Base-by-base conservation (phyloP, 2,329 filamentous ascomycete species). In the Penicillium sp. region DNA sequence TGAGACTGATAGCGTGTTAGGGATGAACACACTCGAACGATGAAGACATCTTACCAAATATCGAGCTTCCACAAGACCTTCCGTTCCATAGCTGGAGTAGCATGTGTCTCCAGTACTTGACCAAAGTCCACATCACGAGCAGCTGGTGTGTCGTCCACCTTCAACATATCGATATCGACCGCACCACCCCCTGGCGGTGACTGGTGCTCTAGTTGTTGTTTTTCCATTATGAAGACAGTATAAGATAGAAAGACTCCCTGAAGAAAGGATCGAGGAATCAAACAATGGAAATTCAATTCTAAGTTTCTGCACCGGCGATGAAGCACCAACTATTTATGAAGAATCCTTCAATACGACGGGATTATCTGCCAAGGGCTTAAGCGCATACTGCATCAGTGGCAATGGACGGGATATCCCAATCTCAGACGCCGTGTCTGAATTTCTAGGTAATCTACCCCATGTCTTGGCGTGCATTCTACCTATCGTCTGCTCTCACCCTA, bases 11-110 rank as follows among this genome's bases (percentile, higher is more conserved):
- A 9, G 9, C 5, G 18, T 22, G n/a, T n/a, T n/a, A n/a, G n/a
- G n/a, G n/a, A 23, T 53, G 30, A 44, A 57, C 32, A 54, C 51
- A 39, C 56, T 42, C 50, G 59, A 53, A 31, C 60, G 61, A 30
- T 51, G 31, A 59, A 29, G 12, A 16, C 11, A 8, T 36, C 48
- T 38, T 41, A 56, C 48, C 47, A 49, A 18, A 57, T 30, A 34
- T 59, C 56, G n/a, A 59, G 32, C 30, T 58, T 58, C 31, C 45
- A 40, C 6, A 57, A 22, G 5, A 58, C 54, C 15, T 48, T 55
- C 22, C 47, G 41, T 15, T 56, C 48, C 33, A 52, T 36, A 25
- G 54, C 35, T n/a, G 55, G 54, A 3, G 46, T 55, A 4, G 44
- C 31, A 26, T 47, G 32, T 12, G 52, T 47, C 26, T 52, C 52